Base-by-base conservation (phyloP, 306 rosid species). In the Acmispon strigosus region DNA sequence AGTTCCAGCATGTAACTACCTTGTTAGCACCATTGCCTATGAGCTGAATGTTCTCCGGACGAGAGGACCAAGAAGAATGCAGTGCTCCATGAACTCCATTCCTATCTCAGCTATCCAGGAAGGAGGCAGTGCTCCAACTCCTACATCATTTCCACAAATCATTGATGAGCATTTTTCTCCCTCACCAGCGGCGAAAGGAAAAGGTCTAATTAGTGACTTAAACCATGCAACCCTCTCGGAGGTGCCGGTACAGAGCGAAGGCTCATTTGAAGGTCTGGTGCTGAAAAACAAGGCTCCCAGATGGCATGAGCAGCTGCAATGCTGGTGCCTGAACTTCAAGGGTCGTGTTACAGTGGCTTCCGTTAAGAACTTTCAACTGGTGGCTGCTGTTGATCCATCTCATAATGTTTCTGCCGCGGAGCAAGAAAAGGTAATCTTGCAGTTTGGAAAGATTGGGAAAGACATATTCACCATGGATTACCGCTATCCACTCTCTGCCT, bases 401-500 rank as follows among this genome's bases (percentile, higher is more conserved):
- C 97, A 84, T 77, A 81, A 84, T 62, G 78, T 87, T 62, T 83
- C 91, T 10, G 79, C 78, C 6, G 86, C 82, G 34, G 90, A 90
- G 76, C 89, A 86, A 75, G 98, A 94, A 59, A 87, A 77, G 81
- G 88, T 89, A 43, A 89, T 90, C 60, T 69, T 90, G 78, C 92
- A 90, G 86, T 90, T 94, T 74, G 96, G 96, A 11, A 90, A 94
- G 82, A 84, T 94, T 10, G 98, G 95, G 15, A 83, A 86, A 74
- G 97, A 94, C 78, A 86, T 90, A 66, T 90, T 94, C 75, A 86
- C 97, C 15, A 84, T 93, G 97, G 98, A 93, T 83, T 90, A 94
- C 62, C 83, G 89, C 11, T 91, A 94, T 74, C 99, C 99, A 3
- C 83, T 94, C 62, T 91, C 96, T 48, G 88, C 92, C 61, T 94